Base-by-base conservation (phyloP, 2,329 filamentous ascomycete species). In the Colletotrichum magnum region DNA sequence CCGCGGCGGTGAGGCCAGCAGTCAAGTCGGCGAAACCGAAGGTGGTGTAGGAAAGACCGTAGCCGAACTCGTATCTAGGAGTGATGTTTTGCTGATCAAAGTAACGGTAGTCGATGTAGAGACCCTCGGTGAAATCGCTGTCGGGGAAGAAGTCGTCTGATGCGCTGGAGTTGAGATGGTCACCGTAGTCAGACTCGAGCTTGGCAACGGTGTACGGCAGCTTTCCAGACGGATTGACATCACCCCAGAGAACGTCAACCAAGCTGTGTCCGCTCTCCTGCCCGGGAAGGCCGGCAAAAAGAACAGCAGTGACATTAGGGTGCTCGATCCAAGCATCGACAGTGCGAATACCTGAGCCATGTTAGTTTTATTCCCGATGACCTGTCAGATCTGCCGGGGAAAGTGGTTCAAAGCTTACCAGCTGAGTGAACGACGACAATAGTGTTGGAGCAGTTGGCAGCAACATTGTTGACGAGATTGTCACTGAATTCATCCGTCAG, bases 401-500 rank as follows among this genome's bases (percentile, higher is more conserved):
- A 12, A n/a, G 15, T 13, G 41, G 7, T 3, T 36, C 32, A 10
- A 36, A 36, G 21, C 63, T 9, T 54, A 67, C 64, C 90, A 1
- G 89, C 88, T 50, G 90, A 92, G 77, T 92, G 90, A 5, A 92
- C 82, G 1, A 91, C 81, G 0, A 92, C 90, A 18, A 92, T 83
- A 1, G 90, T 92, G 69, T 89, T 91, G 71, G 81, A 83, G 77
- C 89, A 92, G 24, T 83, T 81, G 7, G 81, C 78, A 0, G 90
- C 90, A 0, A 92, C 88, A 53, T 86, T 84, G 1, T 79, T 79
- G 51, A 92, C 84, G 0, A 92, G 79, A 0, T 77, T 79, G 71
- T 92, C 89, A 1, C 87, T 90, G 60, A 88, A 89, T 68, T 91
- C 90, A 75, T 95, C 93, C 36, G 86, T 85, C 48, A 93, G 82